Evolutionary conservation across 1,139 yeast genomes (phyloP), one percentile per base, ranked within the genome.

Genomic region (Magnusiomyces magnusii): DNA sequence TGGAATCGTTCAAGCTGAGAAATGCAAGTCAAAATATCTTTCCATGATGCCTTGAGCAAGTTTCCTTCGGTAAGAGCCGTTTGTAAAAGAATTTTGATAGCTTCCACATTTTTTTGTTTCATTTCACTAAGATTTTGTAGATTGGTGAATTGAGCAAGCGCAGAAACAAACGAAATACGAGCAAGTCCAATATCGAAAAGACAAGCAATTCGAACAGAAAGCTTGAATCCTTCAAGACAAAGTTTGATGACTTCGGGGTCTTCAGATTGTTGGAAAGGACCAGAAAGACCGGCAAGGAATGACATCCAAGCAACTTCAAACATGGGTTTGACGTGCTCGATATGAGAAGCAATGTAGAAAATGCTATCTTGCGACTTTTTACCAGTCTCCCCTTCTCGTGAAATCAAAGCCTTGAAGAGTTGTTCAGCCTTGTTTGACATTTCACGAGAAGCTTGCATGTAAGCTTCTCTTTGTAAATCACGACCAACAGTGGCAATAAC

Each of bases 281-380:
- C 95, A 0, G 97, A 90, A 57, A 95, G 78, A 0, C 96, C 97
- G 3, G 97, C 99, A 65, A 95, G 78, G 57, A 93, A 82, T 0
- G 97, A 90, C 97, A 93, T 91, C 99, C 99, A 95, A 55, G 89
- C 77, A 17, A 90, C 90, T 67, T 92, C 97, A 74, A 93, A 93
- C 70, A 95, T 89, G 0, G 97, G 93, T 68, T 83, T 87, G 25
- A 92, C 97, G 70, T 93, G 97, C 64, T 90, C 95, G 23, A 89
- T 83, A 69, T 87, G 93, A 2, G 93, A 85, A 0, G 96, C 85
- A 58, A 82, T 80, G 65, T 78, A 80, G 66, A 77, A 81, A 23
- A 73, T 73, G 13, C 58, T 74, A 3, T 72, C 71, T 27, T 64
- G 69, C 15, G 67, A 59, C 66, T 39, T 68, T 51, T 60, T 64